A percentile compares a stretch with the other conserved stretches of the same genome.
These are phyloP conservation scores for Penicillium sp. DNA, from an alignment of 2,329 filamentous ascomycete genomes.

Conservation along the genomic window DNA sequence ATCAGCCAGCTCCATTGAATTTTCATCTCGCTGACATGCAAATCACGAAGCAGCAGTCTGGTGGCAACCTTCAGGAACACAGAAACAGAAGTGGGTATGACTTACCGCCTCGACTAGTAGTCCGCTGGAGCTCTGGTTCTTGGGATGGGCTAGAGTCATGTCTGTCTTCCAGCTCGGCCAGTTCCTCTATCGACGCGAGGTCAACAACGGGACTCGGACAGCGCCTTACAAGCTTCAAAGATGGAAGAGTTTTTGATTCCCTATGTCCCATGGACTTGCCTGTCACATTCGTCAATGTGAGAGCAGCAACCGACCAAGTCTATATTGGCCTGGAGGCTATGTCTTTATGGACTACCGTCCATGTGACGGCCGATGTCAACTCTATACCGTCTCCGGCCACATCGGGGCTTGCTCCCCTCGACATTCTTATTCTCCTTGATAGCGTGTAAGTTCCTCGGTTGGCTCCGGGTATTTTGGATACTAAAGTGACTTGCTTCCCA, in stretches of 20 bases:
- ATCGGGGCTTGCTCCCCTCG: slow-evolving; percentile 28
- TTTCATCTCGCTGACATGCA: slow-evolving; percentile 7
- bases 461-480: neutral
- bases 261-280: slow-evolving; percentile 20
- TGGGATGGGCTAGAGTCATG: slow-evolving; percentile 10
- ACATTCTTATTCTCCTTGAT: slow-evolving; percentile 38
- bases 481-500: slow-evolving; percentile 10
- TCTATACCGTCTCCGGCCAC: slow-evolving; percentile 17
- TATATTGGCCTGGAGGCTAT: slow-evolving; percentile 14
- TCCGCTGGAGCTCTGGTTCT: slow-evolving; percentile 27
- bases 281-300: slow-evolving; percentile 23
- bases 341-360: slow-evolving; percentile 22
- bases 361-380: slow-evolving; percentile 28
- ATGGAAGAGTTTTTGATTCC: slow-evolving; percentile 1
- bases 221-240: neutral
- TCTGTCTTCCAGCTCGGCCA: slow-evolving; percentile 3
- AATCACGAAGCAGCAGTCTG: slow-evolving; percentile 5
- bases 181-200: neutral
- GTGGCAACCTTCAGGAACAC: neutral
- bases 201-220: slow-evolving; percentile 1
- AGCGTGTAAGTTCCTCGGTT: slow-evolving; percentile 31
- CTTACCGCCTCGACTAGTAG: slow-evolving; percentile 8
- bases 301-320: slow-evolving; percentile 8
- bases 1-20: neutral
- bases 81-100: slow-evolving; percentile 2